Percentiles rank a stretch among this genome's conserved stretches.
These are phyloP conservation scores for Rhodotorula glutinis DNA, from an alignment of 1,284 basidiomycete species.

Conservation along the genomic window DNA sequence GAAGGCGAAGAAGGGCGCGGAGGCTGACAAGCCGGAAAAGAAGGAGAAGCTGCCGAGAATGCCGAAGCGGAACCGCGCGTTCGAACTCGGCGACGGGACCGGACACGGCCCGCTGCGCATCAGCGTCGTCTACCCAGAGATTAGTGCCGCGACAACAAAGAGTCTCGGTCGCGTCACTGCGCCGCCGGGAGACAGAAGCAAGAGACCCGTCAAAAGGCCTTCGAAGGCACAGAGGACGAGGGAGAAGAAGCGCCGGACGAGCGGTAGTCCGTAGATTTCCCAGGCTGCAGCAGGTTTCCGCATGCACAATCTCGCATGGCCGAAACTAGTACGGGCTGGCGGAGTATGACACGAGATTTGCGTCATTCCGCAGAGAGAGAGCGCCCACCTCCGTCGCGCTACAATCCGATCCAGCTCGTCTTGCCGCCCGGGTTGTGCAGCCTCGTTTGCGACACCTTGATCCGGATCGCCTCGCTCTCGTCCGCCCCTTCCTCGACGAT, in stretches of 20 bases:
- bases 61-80: neutral
- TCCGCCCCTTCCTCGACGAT: slow-evolving; percentile 24
- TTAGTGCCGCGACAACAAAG: neutral
- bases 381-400: neutral
- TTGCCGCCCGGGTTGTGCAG: slow-evolving; percentile 86
- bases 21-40: slow-evolving; percentile 6
- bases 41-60: neutral
- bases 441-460: slow-evolving; percentile 89
- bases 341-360: too few species aligned
- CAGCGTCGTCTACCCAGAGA: neutral
- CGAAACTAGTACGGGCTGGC: too few species aligned
- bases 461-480: slow-evolving; percentile 38
- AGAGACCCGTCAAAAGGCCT: neutral
- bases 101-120: neutral
- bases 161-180: neutral
- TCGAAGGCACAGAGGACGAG: slow-evolving; percentile 5
- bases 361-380: neutral
- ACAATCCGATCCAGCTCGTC: slow-evolving; percentile 87
- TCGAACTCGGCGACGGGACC: slow-evolving; percentile 1
- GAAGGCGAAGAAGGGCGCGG: neutral
- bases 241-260: neutral
- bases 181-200: too few species aligned
- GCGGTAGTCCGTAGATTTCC: too few species aligned
- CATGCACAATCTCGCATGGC: too few species aligned
- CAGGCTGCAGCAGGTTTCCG: neutral